Base-by-base conservation (phyloP, 2,329 filamentous ascomycete genomes). In the Phialophora verrucosa region DNA sequence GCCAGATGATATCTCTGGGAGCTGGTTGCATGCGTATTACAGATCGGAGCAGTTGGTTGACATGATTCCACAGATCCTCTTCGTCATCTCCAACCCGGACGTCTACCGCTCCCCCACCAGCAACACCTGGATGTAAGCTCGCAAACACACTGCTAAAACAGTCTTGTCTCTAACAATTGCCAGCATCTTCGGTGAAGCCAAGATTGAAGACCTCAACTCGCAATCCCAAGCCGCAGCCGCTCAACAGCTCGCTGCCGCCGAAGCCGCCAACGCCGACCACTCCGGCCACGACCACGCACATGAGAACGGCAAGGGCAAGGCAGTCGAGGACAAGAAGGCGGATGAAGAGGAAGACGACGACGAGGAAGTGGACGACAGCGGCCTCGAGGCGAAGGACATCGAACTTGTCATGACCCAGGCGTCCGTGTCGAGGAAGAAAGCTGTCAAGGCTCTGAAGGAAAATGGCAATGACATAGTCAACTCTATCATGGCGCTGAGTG, bases 381-480 rank as follows among this genome's bases (percentile, higher is more conserved):
- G 94, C 72, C 89, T 99, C 63, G 95, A 99, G 86, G 91, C 94
- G 79, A 99, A 99, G 89, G 96, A 99, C 81, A 99, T 99, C 77
- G 95, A 99, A 83, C 88, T 99, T 66, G 95, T 99, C 81, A 97
- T 98, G 92, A 92, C 91, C 75, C 94, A 99, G 84, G 95, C 95
- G 75, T 95, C 86, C 77, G 96, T 99, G 76, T 97, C 92, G 75
- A 88, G 95, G 81, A 97, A 96, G 85, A 98, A 98, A 89, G 95
- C 95, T 69, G 88, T 99, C 85, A 99, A 98, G 85, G 95, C 96
- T 64, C 87, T 99, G 56, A 81, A 81, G 86, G 95, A 98, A 86
- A 99, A 99, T 80, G 94, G 98, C 84, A 97, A 98, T 78, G 95
- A 99, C 80, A 99, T 99, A 84, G 95, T 99, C 86, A 99, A 99